Base-by-base conservation (phyloP, 2,329 filamentous ascomycete genomes). In the Helotiales sp. region DNA sequence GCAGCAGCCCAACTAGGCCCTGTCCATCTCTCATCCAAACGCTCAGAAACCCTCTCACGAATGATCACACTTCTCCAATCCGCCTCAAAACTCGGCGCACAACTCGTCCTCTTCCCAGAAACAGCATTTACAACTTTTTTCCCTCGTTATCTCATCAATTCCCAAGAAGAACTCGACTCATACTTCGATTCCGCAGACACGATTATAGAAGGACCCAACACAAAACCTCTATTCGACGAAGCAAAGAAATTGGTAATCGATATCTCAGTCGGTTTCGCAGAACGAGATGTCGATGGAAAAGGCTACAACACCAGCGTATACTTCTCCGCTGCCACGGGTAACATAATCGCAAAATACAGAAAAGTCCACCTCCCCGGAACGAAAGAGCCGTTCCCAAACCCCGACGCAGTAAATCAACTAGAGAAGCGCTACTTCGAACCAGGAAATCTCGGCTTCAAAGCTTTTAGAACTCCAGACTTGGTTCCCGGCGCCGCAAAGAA, bases 101-200 rank as follows among this genome's bases (percentile, higher is more conserved):
- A 79, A 59, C 68, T 84, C 1, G 75, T 83, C 9, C 75, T 83
- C 29, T 84, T 78, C 61, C 81, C 81, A 1, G 81, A 83, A 67
- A 72, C 76, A n/a, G 77, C 80, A 10, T 74, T 83, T 12, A 82
- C 80, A 0, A 83, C 81, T 0, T 84, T 84, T 73, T 83, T 83
- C 66, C 81, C 81, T 0, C 75, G 79, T 5, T 75, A 80, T 62
- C 69, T 82, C 42, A 75, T 81, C 58, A 67, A 74, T 8, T 75
- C 79, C 55, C 67, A 72, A 24, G 66, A 70, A 13, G 74, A 79
- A 38, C 69, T 83, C 12, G 77, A 78, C 47, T 63, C 66, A 6
- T 82, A 77, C 70, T 83, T 84, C 63, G 81, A 84, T 63, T 73
- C 75, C 55, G 73, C 71, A 62, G 76, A 75, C 36, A 74, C 77